Evolutionary conservation across 805 yeast species (phyloP), one percentile per base, ranked within the genome.

Genomic region (Ogataea nonfermentans): DNA sequence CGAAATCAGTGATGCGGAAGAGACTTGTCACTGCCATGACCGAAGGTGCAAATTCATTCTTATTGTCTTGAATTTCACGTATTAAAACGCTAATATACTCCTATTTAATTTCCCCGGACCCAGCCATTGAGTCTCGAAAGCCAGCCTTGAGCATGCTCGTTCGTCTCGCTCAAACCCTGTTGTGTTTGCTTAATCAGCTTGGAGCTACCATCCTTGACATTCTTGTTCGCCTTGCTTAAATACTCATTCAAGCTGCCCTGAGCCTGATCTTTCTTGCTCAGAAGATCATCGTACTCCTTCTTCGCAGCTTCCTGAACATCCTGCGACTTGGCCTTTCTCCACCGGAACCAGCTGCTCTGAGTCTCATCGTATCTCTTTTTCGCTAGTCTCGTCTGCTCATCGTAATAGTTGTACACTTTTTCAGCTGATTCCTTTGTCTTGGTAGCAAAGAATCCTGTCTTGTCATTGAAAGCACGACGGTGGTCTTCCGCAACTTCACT

Each of bases 21-120:
- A 68, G 84, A 37, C 62, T 93, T 6, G 35, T 62, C 9, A 83
- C 77, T 44, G 97, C 98, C 0, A 77, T 89, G 55, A 70, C 68
- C 4, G 97, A 91, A 51, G 99, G 99, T 17, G 82, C 90, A 1
- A 91, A 87, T 23, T 85, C 95, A 1, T 90, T 90, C 61, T 70
- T 86, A 28, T 68, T 90, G 15, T 88, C 96, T 1, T 86, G 59
- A 48, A 23, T 27, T 20, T n/a, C 10, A n/a, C 16, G 12, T 22
- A 10, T n/a, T 16, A 11, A 35, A 26, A 28, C 9, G 11, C 9
- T 25, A n/a, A 29, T 29, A 12, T 14, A 29, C 20, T 29, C 32
- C 14, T 34, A 25, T 30, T 40, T 33, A 46, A 34, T 43, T 46
- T n/a, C 52, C 52, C 16, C 52, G 43, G 29, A 55, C 35, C 53